Percentiles rank a stretch among this genome's conserved stretches.
Evolutionary conservation across 108 stramenopile species (phyloP).

Genomic region (Bacterosira constricta): DNA sequence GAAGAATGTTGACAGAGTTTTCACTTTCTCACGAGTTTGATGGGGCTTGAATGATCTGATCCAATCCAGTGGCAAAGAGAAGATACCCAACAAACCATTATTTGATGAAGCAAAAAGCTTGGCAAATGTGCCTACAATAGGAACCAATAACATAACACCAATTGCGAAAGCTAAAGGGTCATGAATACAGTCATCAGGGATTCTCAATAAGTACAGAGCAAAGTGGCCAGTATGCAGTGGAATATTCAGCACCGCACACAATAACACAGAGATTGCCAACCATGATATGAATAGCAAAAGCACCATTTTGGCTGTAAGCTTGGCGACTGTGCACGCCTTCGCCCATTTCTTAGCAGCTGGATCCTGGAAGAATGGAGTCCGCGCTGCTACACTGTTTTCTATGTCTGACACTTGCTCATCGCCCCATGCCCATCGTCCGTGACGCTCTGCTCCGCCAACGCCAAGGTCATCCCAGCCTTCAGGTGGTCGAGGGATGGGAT

Average conservation of each 20-base stretch:
- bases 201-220: slow-evolving; percentile 51
- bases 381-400: slow-evolving; percentile 72
- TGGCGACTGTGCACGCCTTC: neutral
- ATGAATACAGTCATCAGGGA: slow-evolving; percentile 68
- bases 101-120: slow-evolving; percentile 25
- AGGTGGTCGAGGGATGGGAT: slow-evolving; percentile 78
- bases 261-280: slow-evolving; percentile 57
- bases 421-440: slow-evolving; percentile 89
- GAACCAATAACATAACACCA: slow-evolving; percentile 63
- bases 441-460: slow-evolving; percentile 77
- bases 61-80: slow-evolving; percentile 35
- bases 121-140: slow-evolving; percentile 26
- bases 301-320: slow-evolving; percentile 48
- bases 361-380: slow-evolving; percentile 61
- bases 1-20: slow-evolving; percentile 33
- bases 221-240: slow-evolving; percentile 67
- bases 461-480: slow-evolving; percentile 93
- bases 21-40: slow-evolving; percentile 50
- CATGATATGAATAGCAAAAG: slow-evolving; percentile 66
- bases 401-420: slow-evolving; percentile 71
- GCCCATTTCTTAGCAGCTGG: neutral
- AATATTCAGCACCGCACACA: slow-evolving; percentile 39
- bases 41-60: slow-evolving; percentile 47
- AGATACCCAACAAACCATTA: slow-evolving; percentile 1
- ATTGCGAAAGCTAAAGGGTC: slow-evolving; percentile 78